Evolutionary conservation across 2,329 filamentous ascomycete genomes (phyloP), one percentile per base, ranked within the genome.

Genomic region (Thelonectria blattea): DNA sequence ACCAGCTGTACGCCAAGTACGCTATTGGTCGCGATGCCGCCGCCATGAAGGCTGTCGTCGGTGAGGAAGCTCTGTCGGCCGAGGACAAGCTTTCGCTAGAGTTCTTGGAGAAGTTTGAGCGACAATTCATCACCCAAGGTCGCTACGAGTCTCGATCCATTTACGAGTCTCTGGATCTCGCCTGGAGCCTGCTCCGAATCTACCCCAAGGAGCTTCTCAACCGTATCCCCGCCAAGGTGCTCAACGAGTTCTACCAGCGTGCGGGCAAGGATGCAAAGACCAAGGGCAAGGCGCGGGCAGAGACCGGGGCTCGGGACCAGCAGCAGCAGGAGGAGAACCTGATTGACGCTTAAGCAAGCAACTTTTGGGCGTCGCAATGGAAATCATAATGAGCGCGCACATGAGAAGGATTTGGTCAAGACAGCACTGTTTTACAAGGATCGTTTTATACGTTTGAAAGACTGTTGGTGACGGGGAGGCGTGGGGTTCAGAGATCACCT

Each of bases 1-100:
- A 99, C 84, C 95, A 99, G 84, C 87, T 99, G 67, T 99, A 99
- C 78, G 95, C 95, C 80, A 99, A 99, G 82, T 99, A 99, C 78
- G 95, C 95, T 78, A 98, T 99, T 75, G 95, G 95, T 75, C 93
- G 94, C 85, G 95, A 99, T 74, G 95, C 95, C 18, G 94, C 96
- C 39, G 91, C 93, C 76, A 99, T 99, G 95, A 99, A 98, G 84
- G 95, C 95, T 63, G 95, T 99, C 78, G 95, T 99, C 61, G 95
- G 95, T 81, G 96, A 99, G 81, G 95, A 99, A 78, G 95, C 95
- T 34, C 80, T 99, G 74, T 97, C 93, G 27, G 86, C 91, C 56
- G 95, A 99, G 81, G 95, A 99, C 81, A 98, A 98, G 83, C 87
- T 98, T 60, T 97, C 94, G 9, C 87, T 99, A 39, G 95, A 99